Evolutionary conservation across 2,329 filamentous ascomycete genomes (phyloP), one percentile per base, ranked within the genome.

Genomic region (Aspergillus uvarum): DNA sequence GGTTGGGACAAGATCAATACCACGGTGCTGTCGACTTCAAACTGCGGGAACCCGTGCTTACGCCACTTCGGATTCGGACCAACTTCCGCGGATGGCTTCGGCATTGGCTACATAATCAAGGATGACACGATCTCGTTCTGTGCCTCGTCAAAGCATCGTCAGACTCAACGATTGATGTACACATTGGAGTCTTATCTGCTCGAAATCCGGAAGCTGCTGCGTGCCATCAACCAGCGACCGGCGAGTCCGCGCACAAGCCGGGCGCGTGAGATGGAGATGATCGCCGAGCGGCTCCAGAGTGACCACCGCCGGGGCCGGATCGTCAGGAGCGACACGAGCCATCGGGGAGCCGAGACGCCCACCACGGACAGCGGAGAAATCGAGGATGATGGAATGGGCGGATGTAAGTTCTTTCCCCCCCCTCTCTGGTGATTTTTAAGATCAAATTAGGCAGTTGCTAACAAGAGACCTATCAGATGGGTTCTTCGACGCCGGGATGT

Each of bases 51-150:
- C 76, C 95, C 95, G 0, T 92, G 89, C 0, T 86, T 99, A 19
- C 88, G 95, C 2, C 94, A 98, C 69, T 99, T 99, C 70, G 95
- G 95, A 3, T 99, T 99, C 73, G 95, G 95, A 0, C 95, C 95
- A 1, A 96, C 94, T 0, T 94, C 91, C 0, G 94, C 88, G 2
- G 92, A 97, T 66, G 95, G 95, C 0, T 98, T 98, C 72, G 95
- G 95, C 31, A 97, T 99, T 58, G 95, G 95, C 2, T 99, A 99
- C 79, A 98, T 99, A 70, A 97, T 99, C 84, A 99, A 99, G 77
- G 92, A 96, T 67, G 91, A 95, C 55, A 85, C 87, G 52, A 90
- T 98, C 62, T 92, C 89, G 51, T 94, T 99, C 63, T 98, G 95
- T 75, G 92, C 93, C 0, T 90, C 89, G 14, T 95, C 90, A 70